Evolutionary conservation across 345 rosid genomes (phyloP).

Genomic region (Eucalyptus tenuipes): DNA sequence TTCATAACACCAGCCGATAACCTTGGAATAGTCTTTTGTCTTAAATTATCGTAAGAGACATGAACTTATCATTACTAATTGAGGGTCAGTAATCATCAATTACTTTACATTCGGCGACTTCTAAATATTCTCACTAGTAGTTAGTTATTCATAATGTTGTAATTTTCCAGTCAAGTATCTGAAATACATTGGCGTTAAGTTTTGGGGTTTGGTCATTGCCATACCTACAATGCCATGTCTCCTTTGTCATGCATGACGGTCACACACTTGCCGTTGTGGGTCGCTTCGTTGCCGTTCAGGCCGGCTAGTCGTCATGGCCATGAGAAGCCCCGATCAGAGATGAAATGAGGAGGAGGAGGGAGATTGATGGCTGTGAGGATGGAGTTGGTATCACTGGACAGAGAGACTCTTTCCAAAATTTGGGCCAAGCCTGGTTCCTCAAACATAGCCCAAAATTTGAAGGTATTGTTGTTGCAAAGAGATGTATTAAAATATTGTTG

Average conservation of each 20-base stretch:
- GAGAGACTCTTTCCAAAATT: neutral
- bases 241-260: neutral
- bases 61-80: neutral
- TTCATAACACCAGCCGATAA: neutral
- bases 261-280: no score
- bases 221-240: neutral
- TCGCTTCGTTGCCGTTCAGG: no score
- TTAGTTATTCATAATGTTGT: no score
- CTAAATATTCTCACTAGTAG: neutral
- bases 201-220: neutral
- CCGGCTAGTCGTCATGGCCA: no score
- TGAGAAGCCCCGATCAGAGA: no score
- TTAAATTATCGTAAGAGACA: neutral
- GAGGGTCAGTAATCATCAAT: neutral
- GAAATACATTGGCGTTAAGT: neutral
- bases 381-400: no score
- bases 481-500: neutral
- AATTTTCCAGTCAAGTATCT: no score
- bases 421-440: neutral
- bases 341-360: no score
- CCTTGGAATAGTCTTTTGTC: neutral
- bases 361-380: no score
- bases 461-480: neutral
- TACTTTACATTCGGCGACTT: neutral
- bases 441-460: neutral